Percentiles rank a stretch among this genome's conserved stretches.
Conservation (phyloP, 164 flowering plant genomes). For the Tinospora cordifolia region DNA sequence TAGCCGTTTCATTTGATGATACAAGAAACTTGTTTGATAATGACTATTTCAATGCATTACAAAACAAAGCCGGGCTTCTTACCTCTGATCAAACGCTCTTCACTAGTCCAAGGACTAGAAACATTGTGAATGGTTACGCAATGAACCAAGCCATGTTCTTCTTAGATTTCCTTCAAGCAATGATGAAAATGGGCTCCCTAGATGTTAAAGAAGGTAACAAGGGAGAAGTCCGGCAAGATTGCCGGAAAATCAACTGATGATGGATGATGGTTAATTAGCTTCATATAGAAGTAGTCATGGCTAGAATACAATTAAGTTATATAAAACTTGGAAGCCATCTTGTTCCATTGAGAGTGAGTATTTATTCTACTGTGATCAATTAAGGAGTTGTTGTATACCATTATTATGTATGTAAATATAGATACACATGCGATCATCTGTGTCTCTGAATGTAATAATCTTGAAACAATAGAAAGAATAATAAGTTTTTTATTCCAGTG, state of each 20-base stretch:
- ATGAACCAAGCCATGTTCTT: constrained; percentile 69
- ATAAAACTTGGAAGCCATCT: too few relatives aligned
- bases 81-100: constrained; percentile 67
- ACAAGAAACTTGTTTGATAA: constrained; percentile 61
- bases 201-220: constrained; percentile 59
- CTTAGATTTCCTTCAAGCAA: constrained; percentile 66
- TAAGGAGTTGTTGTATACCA: neutral
- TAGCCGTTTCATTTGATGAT: constrained; percentile 56
- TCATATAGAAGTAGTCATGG: neutral
- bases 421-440: neutral
- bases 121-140: constrained; percentile 55
- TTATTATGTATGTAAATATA: too few relatives aligned
- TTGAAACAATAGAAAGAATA: neutral
- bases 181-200: constrained; percentile 68
- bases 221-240: constrained; percentile 63
- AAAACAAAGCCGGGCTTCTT: constrained; percentile 46
- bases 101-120: constrained; percentile 35
- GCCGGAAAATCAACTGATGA: constrained; percentile 45
- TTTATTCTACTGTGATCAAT: neutral
- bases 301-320: neutral
- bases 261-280: neutral
- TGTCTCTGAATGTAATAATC: neutral
- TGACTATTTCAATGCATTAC: constrained; percentile 42
- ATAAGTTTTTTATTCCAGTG: neutral
- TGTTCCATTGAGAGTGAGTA: too few relatives aligned